Evolutionary conservation across 208 protist genomes (phyloP), one percentile per base, ranked within the genome.

Genomic region (Trypanosomatidae sp.): DNA sequence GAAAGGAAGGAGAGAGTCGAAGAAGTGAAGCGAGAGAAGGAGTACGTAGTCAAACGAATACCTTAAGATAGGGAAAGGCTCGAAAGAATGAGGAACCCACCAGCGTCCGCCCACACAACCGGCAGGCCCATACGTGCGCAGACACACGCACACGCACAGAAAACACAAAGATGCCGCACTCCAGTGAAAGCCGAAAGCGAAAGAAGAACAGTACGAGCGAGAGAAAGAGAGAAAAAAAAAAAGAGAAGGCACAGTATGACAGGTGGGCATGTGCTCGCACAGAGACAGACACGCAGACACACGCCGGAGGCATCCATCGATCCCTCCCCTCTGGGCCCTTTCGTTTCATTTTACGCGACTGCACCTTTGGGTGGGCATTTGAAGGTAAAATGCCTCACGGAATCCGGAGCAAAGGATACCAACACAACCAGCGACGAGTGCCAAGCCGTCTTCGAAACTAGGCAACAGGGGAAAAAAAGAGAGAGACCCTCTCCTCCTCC

Each of bases 81-180:
- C n/a, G n/a, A n/a, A n/a, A n/a, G n/a, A n/a, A n/a, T n/a, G n/a
- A n/a, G n/a, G n/a, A n/a, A n/a, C n/a, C n/a, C n/a, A n/a, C n/a
- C n/a, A n/a, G n/a, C n/a, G n/a, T n/a, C n/a, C n/a, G n/a, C n/a
- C n/a, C n/a, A n/a, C n/a, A n/a, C n/a, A n/a, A n/a, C n/a, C n/a
- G n/a, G n/a, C n/a, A n/a, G n/a, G n/a, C n/a, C n/a, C n/a, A 71
- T 5, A 71, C 66, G 58, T 19, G 8, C 50, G 58, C 66, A 71
- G 1, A 12, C 28, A 62, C 0, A n/a, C n/a, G n/a, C n/a, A n/a
- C n/a, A n/a, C n/a, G n/a, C n/a, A n/a, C n/a, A n/a, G n/a, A n/a
- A n/a, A n/a, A n/a, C n/a, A n/a, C n/a, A n/a, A n/a, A n/a, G n/a
- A n/a, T n/a, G n/a, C n/a, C n/a, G n/a, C n/a, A n/a, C n/a, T n/a